Evolutionary conservation across 1,284 basidiomycete genomes (phyloP), one percentile per base, ranked within the genome.

Genomic region (Termitomyces sp.): DNA sequence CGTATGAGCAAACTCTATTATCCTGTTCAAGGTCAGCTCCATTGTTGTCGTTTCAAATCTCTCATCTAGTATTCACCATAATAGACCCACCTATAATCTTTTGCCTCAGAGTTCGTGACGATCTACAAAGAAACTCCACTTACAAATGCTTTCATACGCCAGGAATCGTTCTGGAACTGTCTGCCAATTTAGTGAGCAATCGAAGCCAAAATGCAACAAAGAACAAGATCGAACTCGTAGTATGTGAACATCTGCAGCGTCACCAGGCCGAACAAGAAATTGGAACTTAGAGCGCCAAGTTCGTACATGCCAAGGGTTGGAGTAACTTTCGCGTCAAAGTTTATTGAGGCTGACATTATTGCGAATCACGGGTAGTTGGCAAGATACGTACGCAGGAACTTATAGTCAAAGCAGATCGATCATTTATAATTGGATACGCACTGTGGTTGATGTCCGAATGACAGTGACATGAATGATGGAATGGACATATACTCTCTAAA

Each of bases 201-300:
- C 13, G 6, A 6, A 43, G 38, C 21, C 48, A 55, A 36, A 36
- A 17, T 28, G 36, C n/a, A 24, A 12, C 5, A 13, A 33, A 8
- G 6, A 33, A n/a, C 5, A 51, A 24, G 17, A n/a, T 17, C 40
- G 9, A 36, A 51, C 42, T 30, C 5, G 31, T 44, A 52, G 47
- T 58, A 60, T 6, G 40, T 50, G 38, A 52, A 53, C 9, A 44
- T 39, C 43, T 58, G 59, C 13, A 58, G 48, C 17, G 59, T 60
- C 5, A 58, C 52, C 31, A 56, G 49, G 17, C 59, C 59, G 2
- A 53, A 53, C 36, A 53, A 31, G 42, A 45, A 53, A 38, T 56
- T 42, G 13, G 59, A 58, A 15, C 54, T 33, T 45, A 58, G 33
- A 17, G 52, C 57, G 13, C 59, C 59, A 10, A 60, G 50, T 46